Percentiles rank a stretch among this genome's conserved stretches.
Conservation (phyloP, 2,329 filamentous ascomycete genomes). For the Cladosporium sp. region DNA sequence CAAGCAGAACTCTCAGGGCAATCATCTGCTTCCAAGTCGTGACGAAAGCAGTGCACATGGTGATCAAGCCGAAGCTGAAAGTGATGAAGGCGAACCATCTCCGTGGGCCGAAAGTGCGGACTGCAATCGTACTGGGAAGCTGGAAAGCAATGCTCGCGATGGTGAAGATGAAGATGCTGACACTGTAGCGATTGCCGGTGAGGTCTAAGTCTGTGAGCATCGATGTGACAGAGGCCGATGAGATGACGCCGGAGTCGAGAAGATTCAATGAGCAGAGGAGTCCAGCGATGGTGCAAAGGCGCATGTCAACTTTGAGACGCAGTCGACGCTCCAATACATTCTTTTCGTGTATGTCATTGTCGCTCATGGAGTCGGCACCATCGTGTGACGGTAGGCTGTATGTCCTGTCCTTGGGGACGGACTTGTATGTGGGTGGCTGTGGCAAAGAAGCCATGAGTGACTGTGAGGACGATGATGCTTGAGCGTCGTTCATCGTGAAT, state of each 20-base stretch:
- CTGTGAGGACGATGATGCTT: slow-evolving; percentile 6
- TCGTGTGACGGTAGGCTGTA: background rate
- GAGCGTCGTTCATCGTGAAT: background rate
- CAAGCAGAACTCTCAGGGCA: slow-evolving; percentile 64
- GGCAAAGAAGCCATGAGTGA: slow-evolving; percentile 19
- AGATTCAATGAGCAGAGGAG: slow-evolving; percentile 71
- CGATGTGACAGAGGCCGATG: slow-evolving; percentile 67
- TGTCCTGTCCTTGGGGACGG: slow-evolving; percentile 9
- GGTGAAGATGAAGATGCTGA: slow-evolving; percentile 74
- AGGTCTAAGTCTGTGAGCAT: slow-evolving; percentile 67
- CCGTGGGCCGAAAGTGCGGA: slow-evolving; percentile 65
- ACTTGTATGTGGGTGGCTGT: slow-evolving; percentile 13
- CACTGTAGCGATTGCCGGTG: slow-evolving; percentile 66
- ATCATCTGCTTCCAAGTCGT: slow-evolving; percentile 71
- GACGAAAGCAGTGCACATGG: slow-evolving; percentile 68
- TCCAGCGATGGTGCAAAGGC: slow-evolving; percentile 70
- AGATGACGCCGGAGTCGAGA: slow-evolving; percentile 70
- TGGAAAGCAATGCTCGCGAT: slow-evolving; percentile 69
- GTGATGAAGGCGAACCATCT: slow-evolving; percentile 64
- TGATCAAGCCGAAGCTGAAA: slow-evolving; percentile 64
- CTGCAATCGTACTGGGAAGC: slow-evolving; percentile 67
- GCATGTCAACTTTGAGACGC: slow-evolving; percentile 65
- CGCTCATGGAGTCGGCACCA: background rate
- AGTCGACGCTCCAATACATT: slow-evolving; percentile 49
- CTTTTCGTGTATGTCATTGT: background rate